Percentiles rank a stretch among this genome's conserved stretches.
Evolutionary conservation across 306 rosid genomes (phyloP).

Genomic region (Lithocarpus polystachyus): DNA sequence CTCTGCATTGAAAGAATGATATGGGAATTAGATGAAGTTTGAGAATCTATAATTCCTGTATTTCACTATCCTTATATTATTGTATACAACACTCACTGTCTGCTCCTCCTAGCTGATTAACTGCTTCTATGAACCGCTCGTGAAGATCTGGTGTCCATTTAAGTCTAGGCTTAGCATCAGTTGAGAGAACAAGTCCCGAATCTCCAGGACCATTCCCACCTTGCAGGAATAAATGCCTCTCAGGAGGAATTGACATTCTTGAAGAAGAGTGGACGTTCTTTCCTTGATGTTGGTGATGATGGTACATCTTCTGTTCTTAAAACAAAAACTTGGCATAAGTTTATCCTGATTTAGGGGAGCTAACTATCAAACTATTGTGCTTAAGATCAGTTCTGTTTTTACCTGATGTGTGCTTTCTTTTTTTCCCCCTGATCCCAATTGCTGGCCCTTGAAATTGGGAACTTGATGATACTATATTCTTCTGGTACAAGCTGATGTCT

Average conservation of each 20-base stretch:
- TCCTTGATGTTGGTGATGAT: constrained; percentile 52
- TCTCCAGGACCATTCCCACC: constrained; percentile 65
- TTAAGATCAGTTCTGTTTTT: constrained; percentile 19
- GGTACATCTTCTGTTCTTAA: constrained; percentile 44
- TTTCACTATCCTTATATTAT: background rate
- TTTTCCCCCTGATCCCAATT: constrained; percentile 8
- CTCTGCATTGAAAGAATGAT: constrained; percentile 44
- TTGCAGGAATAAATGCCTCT: constrained; percentile 72
- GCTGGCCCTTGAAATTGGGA: constrained; percentile 26
- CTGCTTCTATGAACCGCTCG: constrained; percentile 79
- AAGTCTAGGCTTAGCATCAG: constrained; percentile 86
- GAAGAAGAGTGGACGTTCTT: constrained; percentile 55
- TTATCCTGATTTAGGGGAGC: constrained; percentile 12
- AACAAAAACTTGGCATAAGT: constrained; percentile 17
- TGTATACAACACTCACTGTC: constrained; percentile 55
- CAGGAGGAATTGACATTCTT: constrained; percentile 57
- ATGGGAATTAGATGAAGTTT: constrained; percentile 15
- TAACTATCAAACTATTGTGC: constrained; percentile 10
- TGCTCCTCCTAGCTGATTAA: constrained; percentile 81
- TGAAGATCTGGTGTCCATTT: constrained; percentile 94
- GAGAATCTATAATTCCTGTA: background rate
- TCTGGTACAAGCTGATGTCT: constrained; percentile 5
- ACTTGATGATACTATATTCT: constrained; percentile 25
- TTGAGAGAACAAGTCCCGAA: constrained; percentile 79
- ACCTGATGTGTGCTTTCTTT: constrained; percentile 28